Percentiles rank a stretch among this genome's conserved stretches.
Conservation (phyloP, 768 basidiomycete genomes). For the Porphyrellus cyaneotinctus region DNA sequence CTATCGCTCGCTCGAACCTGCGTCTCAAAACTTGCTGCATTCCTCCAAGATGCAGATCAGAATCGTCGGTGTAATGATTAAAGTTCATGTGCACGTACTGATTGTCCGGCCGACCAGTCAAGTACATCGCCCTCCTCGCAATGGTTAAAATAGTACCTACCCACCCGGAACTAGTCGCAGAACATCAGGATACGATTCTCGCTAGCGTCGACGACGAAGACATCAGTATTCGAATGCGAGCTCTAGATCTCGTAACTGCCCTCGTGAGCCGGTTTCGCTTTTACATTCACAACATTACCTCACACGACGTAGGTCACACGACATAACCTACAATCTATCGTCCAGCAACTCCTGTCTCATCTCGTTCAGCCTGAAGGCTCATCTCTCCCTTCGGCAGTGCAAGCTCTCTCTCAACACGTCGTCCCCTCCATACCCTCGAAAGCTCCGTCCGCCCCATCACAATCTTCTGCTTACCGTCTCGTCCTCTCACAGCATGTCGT, state of each 20-base stretch:
- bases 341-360: slow-evolving; percentile 86
- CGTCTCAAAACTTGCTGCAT: slow-evolving; percentile 89
- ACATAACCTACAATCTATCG: slow-evolving; percentile 82
- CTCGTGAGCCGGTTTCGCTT: slow-evolving; percentile 56
- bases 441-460: slow-evolving; percentile 48
- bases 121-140: slow-evolving; percentile 93
- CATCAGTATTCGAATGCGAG: slow-evolving; percentile 93
- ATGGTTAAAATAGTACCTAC: slow-evolving; percentile 94
- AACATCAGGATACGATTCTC: slow-evolving; percentile 89
- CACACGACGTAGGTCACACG: slow-evolving; percentile 59
- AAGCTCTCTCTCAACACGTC: slow-evolving; percentile 51
- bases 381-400: slow-evolving; percentile 53
- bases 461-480: slow-evolving; percentile 83
- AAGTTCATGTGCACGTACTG: slow-evolving; percentile 12
- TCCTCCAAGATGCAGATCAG: slow-evolving; percentile 91
- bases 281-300: not conserved
- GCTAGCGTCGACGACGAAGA: slow-evolving; percentile 89
- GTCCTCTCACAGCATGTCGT: slow-evolving; percentile 78
- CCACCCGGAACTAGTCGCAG: slow-evolving; percentile 83
- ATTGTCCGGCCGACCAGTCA: slow-evolving; percentile 55
- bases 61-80: slow-evolving; percentile 63
- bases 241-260: slow-evolving; percentile 87
- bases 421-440: slow-evolving; percentile 37
- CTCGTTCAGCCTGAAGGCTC: slow-evolving; percentile 60
- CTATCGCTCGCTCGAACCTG: slow-evolving; percentile 80